A percentile compares a stretch with the other conserved stretches of the same genome.
phyloP scores from a whole-genome alignment of 2,329 filamentous ascomycete species.

The Xylariaceae sp. region DNA sequence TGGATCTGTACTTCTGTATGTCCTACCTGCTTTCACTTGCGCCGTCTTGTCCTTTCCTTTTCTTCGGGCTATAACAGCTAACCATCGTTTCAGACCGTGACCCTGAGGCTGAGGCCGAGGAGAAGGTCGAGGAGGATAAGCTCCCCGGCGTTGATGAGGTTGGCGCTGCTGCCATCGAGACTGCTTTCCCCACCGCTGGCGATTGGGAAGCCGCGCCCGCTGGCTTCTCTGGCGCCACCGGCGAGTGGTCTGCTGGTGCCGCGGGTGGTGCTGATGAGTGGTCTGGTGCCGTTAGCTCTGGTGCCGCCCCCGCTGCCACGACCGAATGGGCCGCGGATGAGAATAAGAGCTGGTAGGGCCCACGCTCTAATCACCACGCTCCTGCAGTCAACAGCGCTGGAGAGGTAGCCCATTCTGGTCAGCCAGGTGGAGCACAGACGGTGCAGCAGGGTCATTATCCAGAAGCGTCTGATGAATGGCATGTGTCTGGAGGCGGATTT shows the following conservation, averaged over 20 bases:
- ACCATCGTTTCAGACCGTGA: constrained; percentile 66
- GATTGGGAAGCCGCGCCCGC: constrained; percentile 84
- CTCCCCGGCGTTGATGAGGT: constrained; percentile 78
- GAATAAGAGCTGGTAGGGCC: constrained; percentile 37
- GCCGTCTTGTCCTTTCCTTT: not conserved
- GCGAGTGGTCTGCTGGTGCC: too few species aligned
- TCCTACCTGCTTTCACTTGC: constrained; percentile 20
- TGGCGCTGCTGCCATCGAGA: constrained; percentile 70
- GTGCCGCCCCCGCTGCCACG: constrained; percentile 55
- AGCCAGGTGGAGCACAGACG: too few species aligned
- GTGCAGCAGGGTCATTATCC: too few species aligned
- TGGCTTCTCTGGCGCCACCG: constrained; percentile 53
- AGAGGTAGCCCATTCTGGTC: too few species aligned
- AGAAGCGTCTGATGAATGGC: too few species aligned
- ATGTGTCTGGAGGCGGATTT: too few species aligned
- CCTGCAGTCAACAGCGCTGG: not conserved
- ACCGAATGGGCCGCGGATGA: constrained; percentile 63
- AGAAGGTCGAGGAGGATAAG: constrained; percentile 95
- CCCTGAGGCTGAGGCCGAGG: constrained; percentile 98
- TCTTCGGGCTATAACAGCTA: not conserved
- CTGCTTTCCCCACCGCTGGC: constrained; percentile 57
- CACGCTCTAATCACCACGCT: not conserved
- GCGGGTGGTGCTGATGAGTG: constrained; percentile 56
- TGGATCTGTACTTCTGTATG: constrained; percentile 97
- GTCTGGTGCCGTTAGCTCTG: constrained; percentile 47